Percentiles rank a stretch among this genome's conserved stretches.
Evolutionary conservation across 768 basidiomycete genomes (phyloP).

Genomic region (Rhodotorula graminis): DNA sequence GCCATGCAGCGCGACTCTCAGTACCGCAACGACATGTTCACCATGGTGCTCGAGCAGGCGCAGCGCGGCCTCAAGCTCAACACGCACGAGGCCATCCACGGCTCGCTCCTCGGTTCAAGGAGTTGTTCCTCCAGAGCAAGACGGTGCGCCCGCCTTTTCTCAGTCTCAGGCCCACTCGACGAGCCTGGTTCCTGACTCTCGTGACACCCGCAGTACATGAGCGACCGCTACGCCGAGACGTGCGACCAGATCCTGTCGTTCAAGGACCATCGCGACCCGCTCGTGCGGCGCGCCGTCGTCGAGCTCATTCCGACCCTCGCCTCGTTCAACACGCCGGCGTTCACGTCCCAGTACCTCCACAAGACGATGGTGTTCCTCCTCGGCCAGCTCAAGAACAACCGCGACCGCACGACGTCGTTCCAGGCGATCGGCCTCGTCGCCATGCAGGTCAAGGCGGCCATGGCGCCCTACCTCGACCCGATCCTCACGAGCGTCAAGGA

Average conservation of each 20-base stretch:
- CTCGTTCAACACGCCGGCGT: conserved; percentile 86
- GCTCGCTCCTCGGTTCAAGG: conserved; percentile 86
- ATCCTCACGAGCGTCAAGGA: conserved; percentile 84
- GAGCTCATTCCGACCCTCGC: conserved; percentile 91
- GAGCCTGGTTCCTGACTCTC: background rate
- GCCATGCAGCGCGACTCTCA: conserved; percentile 66
- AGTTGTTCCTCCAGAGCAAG: conserved; percentile 85
- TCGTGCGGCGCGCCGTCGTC: conserved; percentile 90
- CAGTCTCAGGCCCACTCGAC: too few species aligned
- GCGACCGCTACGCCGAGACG: conserved; percentile 71
- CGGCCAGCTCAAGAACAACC: conserved; percentile 71
- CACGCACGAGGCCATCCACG: conserved; percentile 84
- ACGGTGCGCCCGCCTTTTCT: conserved; percentile 58
- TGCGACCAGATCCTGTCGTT: conserved; percentile 86
- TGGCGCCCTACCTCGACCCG: conserved; percentile 90
- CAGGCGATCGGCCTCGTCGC: conserved; percentile 95
- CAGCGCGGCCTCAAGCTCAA: conserved; percentile 63
- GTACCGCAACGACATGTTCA: conserved; percentile 56
- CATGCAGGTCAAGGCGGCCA: conserved; percentile 81
- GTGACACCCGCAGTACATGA: conserved; percentile 65
- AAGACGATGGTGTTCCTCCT: conserved; percentile 89
- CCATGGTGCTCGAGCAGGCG: conserved; percentile 82
- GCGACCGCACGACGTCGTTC: conserved; percentile 84
- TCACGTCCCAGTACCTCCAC: conserved; percentile 84
- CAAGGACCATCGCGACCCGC: conserved; percentile 75